A percentile compares a stretch with the other conserved stretches of the same genome.
Conservation (phyloP, 2,329 filamentous ascomycete species). For the Didymella lethalis region DNA sequence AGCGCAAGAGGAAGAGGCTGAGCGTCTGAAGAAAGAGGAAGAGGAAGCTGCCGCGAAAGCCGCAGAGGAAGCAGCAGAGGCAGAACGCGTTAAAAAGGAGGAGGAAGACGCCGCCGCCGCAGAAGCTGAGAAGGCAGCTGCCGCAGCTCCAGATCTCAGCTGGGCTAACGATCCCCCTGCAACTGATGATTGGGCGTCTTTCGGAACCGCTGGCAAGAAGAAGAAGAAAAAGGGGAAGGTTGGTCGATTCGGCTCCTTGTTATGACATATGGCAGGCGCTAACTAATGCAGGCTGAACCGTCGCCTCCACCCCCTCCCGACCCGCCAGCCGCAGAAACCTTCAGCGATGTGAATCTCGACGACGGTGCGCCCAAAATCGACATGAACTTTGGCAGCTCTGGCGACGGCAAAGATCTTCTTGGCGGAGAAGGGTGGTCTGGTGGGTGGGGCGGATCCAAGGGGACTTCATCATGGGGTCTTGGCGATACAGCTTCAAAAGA, state of each 20-base stretch:
- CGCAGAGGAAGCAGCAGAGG: slow-evolving; percentile 51
- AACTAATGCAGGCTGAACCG: slow-evolving; percentile 37
- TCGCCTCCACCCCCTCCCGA: slow-evolving; percentile 42
- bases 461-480: slow-evolving; percentile 37
- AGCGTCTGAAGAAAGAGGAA: slow-evolving; percentile 48
- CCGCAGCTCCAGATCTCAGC: slow-evolving; percentile 31
- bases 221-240: slow-evolving; percentile 53
- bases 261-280: slow-evolving; percentile 41
- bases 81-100: slow-evolving; percentile 26
- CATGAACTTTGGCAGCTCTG: slow-evolving; percentile 53
- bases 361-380: slow-evolving; percentile 58
- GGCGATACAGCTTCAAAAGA: slow-evolving; percentile 42
- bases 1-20: slow-evolving; percentile 46
- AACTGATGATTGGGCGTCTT: slow-evolving; percentile 43
- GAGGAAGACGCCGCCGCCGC: slow-evolving; percentile 37
- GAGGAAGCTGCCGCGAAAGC: slow-evolving; percentile 42
- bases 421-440: slow-evolving; percentile 33
- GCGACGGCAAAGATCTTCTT: slow-evolving; percentile 32
- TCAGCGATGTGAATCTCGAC: slow-evolving; percentile 58
- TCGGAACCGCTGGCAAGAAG: slow-evolving; percentile 44
- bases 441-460: slow-evolving; percentile 37
- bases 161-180: slow-evolving; percentile 39
- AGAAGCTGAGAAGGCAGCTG: slow-evolving; percentile 40
- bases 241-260: slow-evolving; percentile 45
- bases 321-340: slow-evolving; percentile 49